phyloP scores from a whole-genome alignment of 441 rosid species.

The Syzygium syzygioides region DNA sequence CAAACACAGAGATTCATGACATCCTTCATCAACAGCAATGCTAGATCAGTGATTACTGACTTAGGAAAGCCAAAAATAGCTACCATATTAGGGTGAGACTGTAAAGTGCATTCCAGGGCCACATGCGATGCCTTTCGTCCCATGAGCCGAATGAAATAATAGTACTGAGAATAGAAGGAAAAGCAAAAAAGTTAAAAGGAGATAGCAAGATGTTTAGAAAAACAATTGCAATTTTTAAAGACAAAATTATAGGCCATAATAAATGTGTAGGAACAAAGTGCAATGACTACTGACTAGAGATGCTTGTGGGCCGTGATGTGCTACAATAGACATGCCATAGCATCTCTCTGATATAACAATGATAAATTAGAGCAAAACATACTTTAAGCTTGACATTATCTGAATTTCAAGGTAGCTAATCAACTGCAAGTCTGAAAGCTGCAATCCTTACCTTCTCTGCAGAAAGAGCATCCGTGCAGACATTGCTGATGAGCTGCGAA shows the following conservation, averaged over 20 bases:
- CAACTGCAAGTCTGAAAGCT: background rate
- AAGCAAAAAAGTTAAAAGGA: background rate
- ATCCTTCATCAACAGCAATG: background rate
- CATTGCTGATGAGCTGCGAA: conserved; percentile 98
- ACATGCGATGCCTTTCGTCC: conserved; percentile 98
- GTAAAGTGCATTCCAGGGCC: conserved; percentile 96
- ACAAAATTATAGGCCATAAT: background rate
- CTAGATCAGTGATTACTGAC: background rate
- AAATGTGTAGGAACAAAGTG: background rate
- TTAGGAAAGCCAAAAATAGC: conserved; percentile 13
- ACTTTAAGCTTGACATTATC: background rate
- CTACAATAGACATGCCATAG: background rate
- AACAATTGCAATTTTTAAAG: background rate
- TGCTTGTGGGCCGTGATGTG: background rate
- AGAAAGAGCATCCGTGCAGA: conserved; percentile 97
- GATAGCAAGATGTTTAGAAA: background rate
- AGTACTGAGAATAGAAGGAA: conserved; percentile 49
- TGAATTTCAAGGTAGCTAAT: background rate
- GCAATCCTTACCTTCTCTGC: conserved; percentile 82
- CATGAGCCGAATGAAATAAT: conserved; percentile 96
- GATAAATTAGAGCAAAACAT: background rate
- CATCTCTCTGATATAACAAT: background rate
- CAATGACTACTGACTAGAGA: background rate
- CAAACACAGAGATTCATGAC: background rate
- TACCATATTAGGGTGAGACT: conserved; percentile 98